Evolutionary conservation across 164 flowering plant species (phyloP).

Genomic region (Magnolia kwangsiensis): DNA sequence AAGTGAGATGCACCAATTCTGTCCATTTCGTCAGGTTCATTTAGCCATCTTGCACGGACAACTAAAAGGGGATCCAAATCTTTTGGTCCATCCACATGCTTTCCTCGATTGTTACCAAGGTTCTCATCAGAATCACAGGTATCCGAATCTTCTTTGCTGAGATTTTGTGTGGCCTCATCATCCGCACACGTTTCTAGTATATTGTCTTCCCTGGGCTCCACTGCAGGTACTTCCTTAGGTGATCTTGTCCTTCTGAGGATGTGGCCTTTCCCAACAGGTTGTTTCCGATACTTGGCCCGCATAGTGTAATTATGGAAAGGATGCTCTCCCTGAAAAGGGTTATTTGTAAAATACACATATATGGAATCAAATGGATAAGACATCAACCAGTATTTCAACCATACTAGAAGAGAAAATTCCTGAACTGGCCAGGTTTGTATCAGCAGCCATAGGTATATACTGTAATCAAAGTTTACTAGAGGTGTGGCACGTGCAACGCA

Average conservation of each 20-base stretch:
- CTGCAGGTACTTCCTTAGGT: slow-evolving; percentile 20
- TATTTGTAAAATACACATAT: slow-evolving; percentile 1
- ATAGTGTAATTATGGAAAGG: slow-evolving; percentile 89
- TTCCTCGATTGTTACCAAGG: slow-evolving; percentile 10
- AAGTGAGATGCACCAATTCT: slow-evolving; percentile 73
- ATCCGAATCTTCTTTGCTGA: slow-evolving; percentile 12
- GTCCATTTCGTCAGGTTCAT: slow-evolving; percentile 79
- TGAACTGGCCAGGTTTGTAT: background rate
- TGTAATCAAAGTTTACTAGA: no score
- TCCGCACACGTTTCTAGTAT: slow-evolving; percentile 22
- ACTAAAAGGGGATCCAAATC: slow-evolving; percentile 20
- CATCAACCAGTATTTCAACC: background rate
- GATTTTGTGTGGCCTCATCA: slow-evolving; percentile 17
- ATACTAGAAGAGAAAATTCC: background rate
- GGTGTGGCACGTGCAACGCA: no score
- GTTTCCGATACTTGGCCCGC: slow-evolving; percentile 70
- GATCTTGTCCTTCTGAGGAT: slow-evolving; percentile 18
- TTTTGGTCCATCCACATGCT: slow-evolving; percentile 12
- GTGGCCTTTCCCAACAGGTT: slow-evolving; percentile 16
- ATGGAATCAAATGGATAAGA: background rate
- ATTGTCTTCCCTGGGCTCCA: slow-evolving; percentile 36
- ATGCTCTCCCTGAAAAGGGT: slow-evolving; percentile 64
- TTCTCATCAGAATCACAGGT: slow-evolving; percentile 21
- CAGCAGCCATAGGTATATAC: no score
- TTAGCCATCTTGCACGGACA: slow-evolving; percentile 73